Percentiles rank a stretch among this genome's conserved stretches.
Conservation (phyloP, 306 rosid genomes). For the Cicer pinnatifidum region DNA sequence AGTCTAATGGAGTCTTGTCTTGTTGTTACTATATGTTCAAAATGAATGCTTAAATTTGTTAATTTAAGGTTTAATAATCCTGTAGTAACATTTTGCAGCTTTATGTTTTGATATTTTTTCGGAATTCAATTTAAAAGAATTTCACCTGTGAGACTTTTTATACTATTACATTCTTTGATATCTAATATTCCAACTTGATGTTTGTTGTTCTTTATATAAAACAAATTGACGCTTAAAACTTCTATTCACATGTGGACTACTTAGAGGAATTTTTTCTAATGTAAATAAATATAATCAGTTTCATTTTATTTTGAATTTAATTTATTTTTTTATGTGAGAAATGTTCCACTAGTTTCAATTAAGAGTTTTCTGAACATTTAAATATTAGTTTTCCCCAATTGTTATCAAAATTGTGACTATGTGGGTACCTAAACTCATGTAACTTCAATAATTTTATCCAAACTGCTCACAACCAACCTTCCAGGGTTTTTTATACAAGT, state of each 20-base stretch:
- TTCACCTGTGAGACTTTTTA: neutral
- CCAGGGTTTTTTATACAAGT: neutral
- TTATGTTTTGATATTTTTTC: neutral
- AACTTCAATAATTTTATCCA: conserved; percentile 5
- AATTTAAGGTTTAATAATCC: conserved; percentile 21
- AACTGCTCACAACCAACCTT: neutral
- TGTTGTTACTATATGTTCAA: neutral
- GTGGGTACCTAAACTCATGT: neutral
- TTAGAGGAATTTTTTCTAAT: conserved; percentile 16
- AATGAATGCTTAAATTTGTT: neutral
- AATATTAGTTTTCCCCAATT: neutral
- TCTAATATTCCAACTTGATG: neutral
- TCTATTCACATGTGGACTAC: neutral
- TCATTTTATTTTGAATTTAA: neutral
- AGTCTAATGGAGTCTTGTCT: conserved; percentile 5
- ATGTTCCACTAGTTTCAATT: conserved; percentile 30
- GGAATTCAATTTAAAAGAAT: neutral
- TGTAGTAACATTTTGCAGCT: neutral
- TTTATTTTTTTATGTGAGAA: neutral
- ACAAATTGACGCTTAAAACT: conserved; percentile 3
- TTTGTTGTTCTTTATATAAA: neutral
- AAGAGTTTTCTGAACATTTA: conserved; percentile 15
- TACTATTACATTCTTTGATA: conserved; percentile 2
- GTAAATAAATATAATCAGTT: neutral
- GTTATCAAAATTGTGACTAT: neutral